Evolutionary conservation across 1,284 basidiomycete species (phyloP).

Genomic region (Leccinum griseonigrum): DNA sequence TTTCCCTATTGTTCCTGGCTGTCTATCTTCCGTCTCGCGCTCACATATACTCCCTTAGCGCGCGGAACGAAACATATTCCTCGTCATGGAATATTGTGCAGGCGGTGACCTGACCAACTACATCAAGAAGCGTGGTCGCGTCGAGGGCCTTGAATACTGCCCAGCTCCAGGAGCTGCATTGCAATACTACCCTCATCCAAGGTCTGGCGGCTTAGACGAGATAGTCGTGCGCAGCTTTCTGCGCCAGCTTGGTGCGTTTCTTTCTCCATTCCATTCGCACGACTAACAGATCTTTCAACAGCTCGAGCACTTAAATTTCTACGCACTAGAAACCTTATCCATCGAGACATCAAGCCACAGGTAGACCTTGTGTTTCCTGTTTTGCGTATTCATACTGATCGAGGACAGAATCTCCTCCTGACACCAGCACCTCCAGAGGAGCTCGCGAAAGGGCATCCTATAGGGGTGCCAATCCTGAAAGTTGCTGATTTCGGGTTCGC

Average conservation of each 20-base stretch:
- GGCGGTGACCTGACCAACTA: slow-evolving; percentile 96
- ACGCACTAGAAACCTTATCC: slow-evolving; percentile 86
- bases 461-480: slow-evolving; percentile 92
- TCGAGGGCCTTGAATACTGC: slow-evolving; percentile 81
- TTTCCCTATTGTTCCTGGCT: neutral
- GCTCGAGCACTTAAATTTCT: slow-evolving; percentile 94
- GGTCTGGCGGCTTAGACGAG: slow-evolving; percentile 88
- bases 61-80: slow-evolving; percentile 91
- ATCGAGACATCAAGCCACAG: slow-evolving; percentile 98
- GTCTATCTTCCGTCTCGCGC: neutral
- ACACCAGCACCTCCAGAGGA: slow-evolving; percentile 82
- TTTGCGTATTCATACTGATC: slow-evolving; percentile 3
- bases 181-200: slow-evolving; percentile 88
- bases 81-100: slow-evolving; percentile 97
- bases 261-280: slow-evolving; percentile 1
- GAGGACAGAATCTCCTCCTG: slow-evolving; percentile 80
- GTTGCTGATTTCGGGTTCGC: slow-evolving; percentile 99
- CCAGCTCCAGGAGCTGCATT: slow-evolving; percentile 65
- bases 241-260: slow-evolving; percentile 77
- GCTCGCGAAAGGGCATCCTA: slow-evolving; percentile 81
- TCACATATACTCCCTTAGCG: slow-evolving; percentile 51
- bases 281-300: slow-evolving; percentile 42
- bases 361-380: slow-evolving; percentile 35
- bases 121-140: slow-evolving; percentile 89
- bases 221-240: slow-evolving; percentile 91